phyloP scores from a whole-genome alignment of 2,329 filamentous ascomycete species.

The Trichoderma cornu-damae region DNA sequence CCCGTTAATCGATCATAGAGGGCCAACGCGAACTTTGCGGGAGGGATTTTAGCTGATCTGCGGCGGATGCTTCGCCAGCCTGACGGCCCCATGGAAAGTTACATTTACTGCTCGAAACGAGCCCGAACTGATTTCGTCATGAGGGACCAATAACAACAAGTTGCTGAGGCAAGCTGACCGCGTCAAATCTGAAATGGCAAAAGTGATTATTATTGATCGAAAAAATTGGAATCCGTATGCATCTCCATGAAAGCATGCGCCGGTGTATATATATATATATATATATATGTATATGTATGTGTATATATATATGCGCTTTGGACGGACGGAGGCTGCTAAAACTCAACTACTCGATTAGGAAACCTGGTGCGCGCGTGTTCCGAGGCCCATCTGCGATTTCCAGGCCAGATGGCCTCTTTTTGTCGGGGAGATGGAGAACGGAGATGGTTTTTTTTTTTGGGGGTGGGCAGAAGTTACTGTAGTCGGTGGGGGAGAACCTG shows the following conservation, averaged over 20 bases:
- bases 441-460: no score
- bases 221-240: no score
- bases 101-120: no score
- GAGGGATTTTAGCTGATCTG: not conserved
- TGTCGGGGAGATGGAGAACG: conserved; percentile 16
- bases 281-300: no score
- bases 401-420: conserved; percentile 16
- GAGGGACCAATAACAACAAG: no score
- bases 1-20: no score
- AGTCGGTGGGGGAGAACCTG: conserved; percentile 10
- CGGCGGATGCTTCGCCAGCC: not conserved
- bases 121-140: no score
- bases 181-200: not conserved
- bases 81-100: no score
- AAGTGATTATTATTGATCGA: no score
- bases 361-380: not conserved
- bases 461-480: conserved; percentile 5
- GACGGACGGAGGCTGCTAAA: no score
- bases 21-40: not conserved
- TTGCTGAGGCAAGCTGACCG: not conserved
- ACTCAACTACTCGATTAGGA: not conserved
- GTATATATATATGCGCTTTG: not conserved
- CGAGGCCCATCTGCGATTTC: not conserved
- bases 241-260: no score
- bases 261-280: no score